phyloP scores from a whole-genome alignment of 345 rosid genomes.

The Streptanthus diversifolius region DNA sequence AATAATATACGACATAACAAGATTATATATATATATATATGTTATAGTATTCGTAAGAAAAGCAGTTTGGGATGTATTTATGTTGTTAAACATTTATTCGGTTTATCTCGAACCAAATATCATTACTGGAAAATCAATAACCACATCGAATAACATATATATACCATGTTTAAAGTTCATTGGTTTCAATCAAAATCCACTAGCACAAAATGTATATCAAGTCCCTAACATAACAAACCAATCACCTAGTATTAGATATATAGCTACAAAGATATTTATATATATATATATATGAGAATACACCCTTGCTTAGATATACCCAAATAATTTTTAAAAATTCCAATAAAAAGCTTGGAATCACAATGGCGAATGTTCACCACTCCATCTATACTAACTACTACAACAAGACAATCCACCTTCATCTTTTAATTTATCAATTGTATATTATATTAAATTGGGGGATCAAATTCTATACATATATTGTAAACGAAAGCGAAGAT shows the following conservation, averaged over 20 bases:
- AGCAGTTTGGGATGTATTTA: not conserved
- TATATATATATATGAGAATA: not conserved
- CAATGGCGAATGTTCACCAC: slow-evolving; percentile 24
- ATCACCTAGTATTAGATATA: not conserved
- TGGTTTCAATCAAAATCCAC: not conserved
- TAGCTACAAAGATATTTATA: not conserved
- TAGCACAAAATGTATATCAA: not conserved
- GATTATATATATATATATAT: not conserved
- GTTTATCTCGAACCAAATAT: not conserved
- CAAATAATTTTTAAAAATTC: not conserved
- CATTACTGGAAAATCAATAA: not conserved
- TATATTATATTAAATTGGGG: not conserved
- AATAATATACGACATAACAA: not conserved
- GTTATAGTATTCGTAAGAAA: not conserved
- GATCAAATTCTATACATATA: slow-evolving; percentile 12
- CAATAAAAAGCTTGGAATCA: slow-evolving; percentile 17
- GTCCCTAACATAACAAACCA: not conserved
- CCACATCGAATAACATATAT: not conserved
- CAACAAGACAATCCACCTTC: slow-evolving; percentile 1
- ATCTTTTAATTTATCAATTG: not conserved
- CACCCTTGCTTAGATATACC: not conserved
- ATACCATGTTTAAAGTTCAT: not conserved
- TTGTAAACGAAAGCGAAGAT: slow-evolving; percentile 36
- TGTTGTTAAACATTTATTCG: not conserved
- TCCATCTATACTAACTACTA: slow-evolving; percentile 2